phyloP scores from a whole-genome alignment of 2,329 filamentous ascomycete species.

The Claviceps spartinae region DNA sequence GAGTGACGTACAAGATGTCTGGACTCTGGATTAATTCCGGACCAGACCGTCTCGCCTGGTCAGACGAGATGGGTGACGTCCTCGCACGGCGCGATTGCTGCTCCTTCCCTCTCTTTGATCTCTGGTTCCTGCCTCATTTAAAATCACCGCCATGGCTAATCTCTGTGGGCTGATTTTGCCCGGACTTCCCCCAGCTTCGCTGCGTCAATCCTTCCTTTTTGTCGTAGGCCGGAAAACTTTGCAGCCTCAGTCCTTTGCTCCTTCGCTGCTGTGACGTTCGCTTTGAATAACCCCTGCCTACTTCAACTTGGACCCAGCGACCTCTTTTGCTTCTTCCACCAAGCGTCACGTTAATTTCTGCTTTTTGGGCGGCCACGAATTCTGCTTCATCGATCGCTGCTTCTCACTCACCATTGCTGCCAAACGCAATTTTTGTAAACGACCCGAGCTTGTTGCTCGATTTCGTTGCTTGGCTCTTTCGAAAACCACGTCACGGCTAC shows the following conservation, averaged over 20 bases:
- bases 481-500: not conserved
- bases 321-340: slow-evolving; percentile 1
- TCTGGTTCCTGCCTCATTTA: not conserved
- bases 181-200: not conserved
- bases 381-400: not conserved
- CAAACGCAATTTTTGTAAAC: not conserved
- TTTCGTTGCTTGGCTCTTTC: not conserved
- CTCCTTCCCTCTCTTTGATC: not conserved
- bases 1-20: not conserved
- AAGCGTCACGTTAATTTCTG: not conserved
- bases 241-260: not conserved
- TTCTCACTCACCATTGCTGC: not conserved
- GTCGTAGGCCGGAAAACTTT: not conserved
- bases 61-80: not conserved
- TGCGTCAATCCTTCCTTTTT: not conserved
- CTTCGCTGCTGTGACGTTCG: not conserved
- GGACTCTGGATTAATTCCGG: not conserved
- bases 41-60: not conserved
- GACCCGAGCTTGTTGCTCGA: not conserved
- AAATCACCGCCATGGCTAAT: not conserved
- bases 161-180: not conserved
- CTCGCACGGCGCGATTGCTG: not conserved
- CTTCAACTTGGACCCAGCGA: not conserved
- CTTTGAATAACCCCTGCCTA: not conserved
- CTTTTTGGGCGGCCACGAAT: slow-evolving; percentile 2